Conservation (phyloP, 2,329 filamentous ascomycete species). For the Penicillium brevicompactum region DNA sequence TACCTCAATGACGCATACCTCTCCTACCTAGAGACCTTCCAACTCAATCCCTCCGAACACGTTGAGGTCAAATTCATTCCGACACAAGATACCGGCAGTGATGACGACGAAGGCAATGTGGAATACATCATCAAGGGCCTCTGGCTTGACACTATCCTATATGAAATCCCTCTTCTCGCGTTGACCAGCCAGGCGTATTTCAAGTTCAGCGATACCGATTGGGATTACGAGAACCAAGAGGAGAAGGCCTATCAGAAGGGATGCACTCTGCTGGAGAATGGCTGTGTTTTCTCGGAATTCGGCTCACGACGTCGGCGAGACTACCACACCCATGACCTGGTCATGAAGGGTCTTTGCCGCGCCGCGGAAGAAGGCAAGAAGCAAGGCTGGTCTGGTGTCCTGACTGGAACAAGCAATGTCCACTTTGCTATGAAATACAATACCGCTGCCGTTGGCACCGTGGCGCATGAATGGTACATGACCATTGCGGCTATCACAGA, state of each 20-base stretch:
- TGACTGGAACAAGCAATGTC: constrained; percentile 92
- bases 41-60: constrained; percentile 78
- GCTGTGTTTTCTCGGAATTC: constrained; percentile 91
- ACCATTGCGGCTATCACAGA: constrained; percentile 88
- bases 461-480: constrained; percentile 99
- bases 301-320: constrained; percentile 86
- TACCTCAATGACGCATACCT: constrained; percentile 81
- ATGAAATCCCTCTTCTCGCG: constrained; percentile 92
- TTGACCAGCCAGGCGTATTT: constrained; percentile 96
- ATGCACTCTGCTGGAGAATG: constrained; percentile 71
- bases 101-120: constrained; percentile 72
- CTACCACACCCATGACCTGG: constrained; percentile 91
- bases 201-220: constrained; percentile 91
- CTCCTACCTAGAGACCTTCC: constrained; percentile 77
- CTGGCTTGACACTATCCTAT: constrained; percentile 95
- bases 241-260: constrained; percentile 84
- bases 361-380: constrained; percentile 72
- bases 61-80: constrained; percentile 68
- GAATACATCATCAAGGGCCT: constrained; percentile 75
- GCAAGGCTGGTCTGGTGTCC: constrained; percentile 68
- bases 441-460: constrained; percentile 81
- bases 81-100: constrained; percentile 59
- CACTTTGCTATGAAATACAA: constrained; percentile 94
- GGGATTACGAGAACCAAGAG: constrained; percentile 84
- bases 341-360: constrained; percentile 81